Conservation (phyloP, 2,329 filamentous ascomycete species). For the Colletotrichum lini region DNA sequence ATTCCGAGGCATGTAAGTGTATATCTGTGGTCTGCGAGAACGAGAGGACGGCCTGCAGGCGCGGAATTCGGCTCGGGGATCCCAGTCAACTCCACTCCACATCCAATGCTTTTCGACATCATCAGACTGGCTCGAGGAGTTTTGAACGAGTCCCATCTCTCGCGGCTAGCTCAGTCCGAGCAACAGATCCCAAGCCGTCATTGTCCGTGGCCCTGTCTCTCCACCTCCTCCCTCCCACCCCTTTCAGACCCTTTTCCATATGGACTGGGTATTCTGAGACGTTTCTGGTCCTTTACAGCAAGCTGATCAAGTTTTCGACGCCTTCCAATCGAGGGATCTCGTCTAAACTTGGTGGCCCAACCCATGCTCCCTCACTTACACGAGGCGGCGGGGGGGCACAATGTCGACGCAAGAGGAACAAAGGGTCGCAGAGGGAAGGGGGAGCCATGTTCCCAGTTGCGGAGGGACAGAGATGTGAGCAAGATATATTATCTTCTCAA, state of each 20-base stretch:
- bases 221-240: background rate
- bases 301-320: conserved; percentile 30
- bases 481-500: conserved; percentile 44
- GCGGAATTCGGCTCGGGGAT: conserved; percentile 23
- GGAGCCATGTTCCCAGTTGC: conserved; percentile 21
- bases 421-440: conserved; percentile 12
- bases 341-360: conserved; percentile 31
- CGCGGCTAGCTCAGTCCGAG: conserved; percentile 31
- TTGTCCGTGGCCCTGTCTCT: conserved; percentile 27
- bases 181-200: conserved; percentile 29
- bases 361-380: conserved; percentile 14
- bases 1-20: background rate
- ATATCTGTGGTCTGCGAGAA: conserved; percentile 19
- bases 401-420: background rate
- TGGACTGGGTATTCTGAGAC: conserved; percentile 30
- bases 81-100: conserved; percentile 13
- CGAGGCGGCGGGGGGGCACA: background rate
- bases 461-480: conserved; percentile 27
- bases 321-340: conserved; percentile 25
- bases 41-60: background rate
- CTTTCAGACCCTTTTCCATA: conserved; percentile 29
- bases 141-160: conserved; percentile 29
- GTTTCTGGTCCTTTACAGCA: conserved; percentile 34
- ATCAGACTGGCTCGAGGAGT: conserved; percentile 14
- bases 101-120: conserved; percentile 14